A percentile compares a stretch with the other conserved stretches of the same genome.
Conservation (phyloP, 176 grass and related monocot species). For the Rhynchospora pubera region DNA sequence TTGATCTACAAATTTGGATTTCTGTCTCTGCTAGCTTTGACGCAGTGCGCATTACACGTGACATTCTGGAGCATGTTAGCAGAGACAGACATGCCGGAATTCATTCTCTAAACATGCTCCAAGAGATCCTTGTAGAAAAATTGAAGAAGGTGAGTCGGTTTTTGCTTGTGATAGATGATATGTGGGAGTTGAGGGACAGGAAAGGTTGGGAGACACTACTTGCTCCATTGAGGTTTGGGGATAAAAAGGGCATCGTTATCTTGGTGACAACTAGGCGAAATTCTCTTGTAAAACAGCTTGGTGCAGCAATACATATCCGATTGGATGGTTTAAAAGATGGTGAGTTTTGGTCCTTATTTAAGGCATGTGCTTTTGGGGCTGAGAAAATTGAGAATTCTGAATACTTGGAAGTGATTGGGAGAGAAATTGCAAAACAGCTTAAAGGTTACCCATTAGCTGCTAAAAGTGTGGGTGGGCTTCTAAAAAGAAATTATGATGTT, state of each 20-base stretch:
- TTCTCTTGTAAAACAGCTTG: slow-evolving; percentile 28
- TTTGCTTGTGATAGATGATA: slow-evolving; percentile 36
- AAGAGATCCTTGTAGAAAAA: slow-evolving; percentile 1
- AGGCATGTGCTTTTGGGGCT: slow-evolving; percentile 33
- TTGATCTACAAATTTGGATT: slow-evolving; percentile 33
- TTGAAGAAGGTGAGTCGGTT: slow-evolving; percentile 17
- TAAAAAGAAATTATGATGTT: slow-evolving; percentile 6
- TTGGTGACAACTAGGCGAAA: slow-evolving; percentile 22
- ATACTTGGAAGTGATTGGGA: slow-evolving; percentile 16
- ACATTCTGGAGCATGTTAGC: slow-evolving; percentile 20
- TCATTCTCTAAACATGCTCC: slow-evolving; percentile 8
- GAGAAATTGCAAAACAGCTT: slow-evolving; percentile 19
- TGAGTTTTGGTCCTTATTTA: slow-evolving; percentile 33
- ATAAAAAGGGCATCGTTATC: slow-evolving; percentile 11
- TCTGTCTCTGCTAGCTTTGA: slow-evolving; percentile 24
- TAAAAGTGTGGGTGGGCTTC: slow-evolving; percentile 14
- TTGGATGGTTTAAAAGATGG: slow-evolving; percentile 20
- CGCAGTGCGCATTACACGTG: not conserved
- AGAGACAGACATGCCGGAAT: slow-evolving; percentile 6
- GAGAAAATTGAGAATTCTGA: slow-evolving; percentile 6
- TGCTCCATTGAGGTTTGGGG: slow-evolving; percentile 17
- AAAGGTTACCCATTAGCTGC: slow-evolving; percentile 25
- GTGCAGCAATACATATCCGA: not conserved
- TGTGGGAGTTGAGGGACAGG: slow-evolving; percentile 22
- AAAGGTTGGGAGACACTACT: slow-evolving; percentile 20